Evolutionary conservation across 2,329 filamentous ascomycete genomes (phyloP).

Genomic region (Moelleriella libera): DNA sequence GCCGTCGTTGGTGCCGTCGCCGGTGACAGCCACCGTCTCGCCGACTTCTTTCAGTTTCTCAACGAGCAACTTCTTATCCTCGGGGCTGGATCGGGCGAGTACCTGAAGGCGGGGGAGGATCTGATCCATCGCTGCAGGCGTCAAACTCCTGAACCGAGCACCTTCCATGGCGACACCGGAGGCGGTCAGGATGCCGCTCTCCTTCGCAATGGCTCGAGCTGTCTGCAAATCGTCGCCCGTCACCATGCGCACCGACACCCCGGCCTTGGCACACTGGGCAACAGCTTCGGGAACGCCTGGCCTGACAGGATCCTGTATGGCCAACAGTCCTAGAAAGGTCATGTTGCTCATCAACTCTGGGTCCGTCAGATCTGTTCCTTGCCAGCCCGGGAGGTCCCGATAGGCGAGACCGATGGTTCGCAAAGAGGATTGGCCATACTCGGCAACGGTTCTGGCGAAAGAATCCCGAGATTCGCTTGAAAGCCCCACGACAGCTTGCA

Average conservation of each 20-base stretch:
- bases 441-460: constrained; percentile 31
- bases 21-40: constrained; percentile 48
- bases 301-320: constrained; percentile 50
- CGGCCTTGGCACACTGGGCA: constrained; percentile 21
- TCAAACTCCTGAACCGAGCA: background rate
- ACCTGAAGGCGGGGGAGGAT: constrained; percentile 34
- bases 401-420: constrained; percentile 66
- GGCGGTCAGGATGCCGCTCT: constrained; percentile 39
- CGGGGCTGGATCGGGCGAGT: constrained; percentile 42
- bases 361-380: constrained; percentile 24
- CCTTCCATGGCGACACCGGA: constrained; percentile 9
- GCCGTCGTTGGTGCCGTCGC: constrained; percentile 53
- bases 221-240: constrained; percentile 40
- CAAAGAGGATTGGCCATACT: constrained; percentile 48
- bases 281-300: constrained; percentile 45
- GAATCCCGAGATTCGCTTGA: background rate
- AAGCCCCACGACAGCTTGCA: background rate
- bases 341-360: constrained; percentile 34
- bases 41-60: constrained; percentile 35
- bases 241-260: constrained; percentile 47
- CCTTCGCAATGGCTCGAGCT: constrained; percentile 31
- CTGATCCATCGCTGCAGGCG: constrained; percentile 27
- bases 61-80: constrained; percentile 45
- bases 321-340: constrained; percentile 55
- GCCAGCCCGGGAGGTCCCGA: constrained; percentile 56